Percentiles rank a stretch among this genome's conserved stretches.
Conservation (phyloP, 805 yeast species). For the Candida endomychidarum region DNA sequence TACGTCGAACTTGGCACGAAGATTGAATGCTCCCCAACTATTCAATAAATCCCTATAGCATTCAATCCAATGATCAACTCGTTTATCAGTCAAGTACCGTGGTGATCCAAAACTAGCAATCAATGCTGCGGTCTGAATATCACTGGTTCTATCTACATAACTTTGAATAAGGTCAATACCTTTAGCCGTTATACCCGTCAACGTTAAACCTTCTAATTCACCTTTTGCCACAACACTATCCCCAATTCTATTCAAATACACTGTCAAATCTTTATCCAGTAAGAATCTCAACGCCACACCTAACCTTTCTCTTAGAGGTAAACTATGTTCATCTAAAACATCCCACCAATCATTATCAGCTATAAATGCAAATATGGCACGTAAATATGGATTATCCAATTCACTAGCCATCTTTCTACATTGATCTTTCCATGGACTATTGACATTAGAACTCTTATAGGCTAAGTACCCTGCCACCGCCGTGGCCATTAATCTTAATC, state of each 20-base stretch:
- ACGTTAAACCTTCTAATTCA: constrained; percentile 84
- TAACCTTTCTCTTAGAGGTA: constrained; percentile 82
- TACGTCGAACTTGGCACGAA: constrained; percentile 84
- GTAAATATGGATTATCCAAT: constrained; percentile 80
- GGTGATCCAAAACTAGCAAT: constrained; percentile 83
- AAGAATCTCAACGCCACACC: constrained; percentile 89
- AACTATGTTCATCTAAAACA: constrained; percentile 82
- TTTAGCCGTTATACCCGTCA: constrained; percentile 88
- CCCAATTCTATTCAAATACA: constrained; percentile 68
- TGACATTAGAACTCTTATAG: constrained; percentile 54
- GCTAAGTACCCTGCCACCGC: constrained; percentile 90
- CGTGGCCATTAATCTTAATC: constrained; percentile 78
- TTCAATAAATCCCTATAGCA: constrained; percentile 68
- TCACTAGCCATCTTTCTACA: constrained; percentile 88
- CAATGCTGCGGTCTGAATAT: constrained; percentile 87
- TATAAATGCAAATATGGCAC: constrained; percentile 90
- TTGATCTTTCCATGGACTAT: constrained; percentile 89
- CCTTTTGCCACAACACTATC: constrained; percentile 73
- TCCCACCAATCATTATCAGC: constrained; percentile 98
- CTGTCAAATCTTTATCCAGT: constrained; percentile 73
- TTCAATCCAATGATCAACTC: constrained; percentile 78
- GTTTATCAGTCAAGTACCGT: constrained; percentile 67
- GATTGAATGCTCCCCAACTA: constrained; percentile 77
- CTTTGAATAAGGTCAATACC: constrained; percentile 82
- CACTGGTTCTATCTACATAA: constrained; percentile 84